These are phyloP conservation scores for Nemania sp. DNA, from an alignment of 2,329 filamentous ascomycete species.

Conservation along the genomic window DNA sequence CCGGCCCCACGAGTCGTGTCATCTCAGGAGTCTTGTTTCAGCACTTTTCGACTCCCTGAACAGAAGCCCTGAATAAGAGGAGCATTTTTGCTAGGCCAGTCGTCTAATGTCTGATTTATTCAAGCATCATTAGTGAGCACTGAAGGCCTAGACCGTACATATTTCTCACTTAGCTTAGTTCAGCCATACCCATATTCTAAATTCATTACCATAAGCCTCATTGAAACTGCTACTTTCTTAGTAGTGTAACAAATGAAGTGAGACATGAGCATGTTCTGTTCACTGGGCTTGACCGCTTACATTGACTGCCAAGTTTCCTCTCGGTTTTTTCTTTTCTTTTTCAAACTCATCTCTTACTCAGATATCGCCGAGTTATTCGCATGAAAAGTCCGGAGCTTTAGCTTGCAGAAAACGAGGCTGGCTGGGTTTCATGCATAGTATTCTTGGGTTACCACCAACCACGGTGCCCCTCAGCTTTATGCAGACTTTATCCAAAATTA, in stretches of 20 bases:
- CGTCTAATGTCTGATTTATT: background rate
- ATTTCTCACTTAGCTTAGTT: constrained; percentile 15
- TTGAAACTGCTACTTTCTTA: background rate
- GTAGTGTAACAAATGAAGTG: constrained; percentile 13
- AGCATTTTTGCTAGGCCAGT: constrained; percentile 9
- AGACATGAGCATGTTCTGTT: constrained; percentile 17
- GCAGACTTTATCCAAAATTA: constrained; percentile 3
- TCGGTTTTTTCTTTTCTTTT: background rate
- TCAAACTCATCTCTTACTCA: background rate
- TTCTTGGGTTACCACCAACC: constrained; percentile 1
- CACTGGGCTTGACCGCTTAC: background rate
- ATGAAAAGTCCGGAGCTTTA: constrained; percentile 22
- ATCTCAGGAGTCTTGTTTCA: constrained; percentile 8
- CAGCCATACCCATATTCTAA: no score
- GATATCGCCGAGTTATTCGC: constrained; percentile 10
- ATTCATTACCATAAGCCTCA: no score
- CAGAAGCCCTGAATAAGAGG: no score
- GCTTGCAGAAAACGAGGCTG: constrained; percentile 12
- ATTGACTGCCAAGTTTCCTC: background rate
- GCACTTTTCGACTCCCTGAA: background rate
- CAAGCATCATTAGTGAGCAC: background rate
- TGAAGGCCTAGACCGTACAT: constrained; percentile 15
- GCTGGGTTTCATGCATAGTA: constrained; percentile 17
- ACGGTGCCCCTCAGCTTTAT: background rate
- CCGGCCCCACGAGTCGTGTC: constrained; percentile 14